Evolutionary conservation across 805 yeast genomes (phyloP).

Genomic region (Sugiyamaella qingdaonensis): DNA sequence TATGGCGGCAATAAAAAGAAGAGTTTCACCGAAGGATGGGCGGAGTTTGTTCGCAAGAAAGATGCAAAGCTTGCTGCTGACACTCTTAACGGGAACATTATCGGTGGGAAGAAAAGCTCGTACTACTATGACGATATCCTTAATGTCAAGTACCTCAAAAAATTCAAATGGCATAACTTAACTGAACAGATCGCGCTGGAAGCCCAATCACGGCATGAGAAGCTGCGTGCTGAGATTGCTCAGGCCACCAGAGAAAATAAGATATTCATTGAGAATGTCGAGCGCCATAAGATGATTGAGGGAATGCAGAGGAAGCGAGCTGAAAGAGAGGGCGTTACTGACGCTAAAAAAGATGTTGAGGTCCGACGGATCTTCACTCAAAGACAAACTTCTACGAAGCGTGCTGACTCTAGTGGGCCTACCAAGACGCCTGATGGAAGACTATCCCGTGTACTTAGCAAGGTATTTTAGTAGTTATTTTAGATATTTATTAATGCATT

Average conservation of each 20-base stretch:
- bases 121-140: conserved; percentile 92
- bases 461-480: conserved; percentile 26
- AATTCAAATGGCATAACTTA: conserved; percentile 92
- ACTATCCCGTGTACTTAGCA: conserved; percentile 23
- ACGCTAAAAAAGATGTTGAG: conserved; percentile 27
- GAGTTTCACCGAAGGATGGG: conserved; percentile 95
- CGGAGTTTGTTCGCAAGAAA: conserved; percentile 75
- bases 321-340: conserved; percentile 26
- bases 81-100: conserved; percentile 79
- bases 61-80: conserved; percentile 86
- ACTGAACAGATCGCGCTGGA: conserved; percentile 91
- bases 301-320: conserved; percentile 55
- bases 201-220: conserved; percentile 81
- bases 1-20: conserved; percentile 90
- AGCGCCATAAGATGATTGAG: conserved; percentile 73
- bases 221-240: conserved; percentile 79
- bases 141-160: conserved; percentile 82
- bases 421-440: conserved; percentile 35
- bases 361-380: conserved; percentile 66
- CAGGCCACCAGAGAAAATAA: conserved; percentile 87
- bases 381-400: conserved; percentile 57
- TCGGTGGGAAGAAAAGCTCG: conserved; percentile 89
- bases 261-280: conserved; percentile 77
- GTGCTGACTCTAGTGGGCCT: conserved; percentile 71
- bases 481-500: conserved; percentile 8